Base-by-base conservation (phyloP, 2,329 filamentous ascomycete species). In the Phaeosphaeria sp. region DNA sequence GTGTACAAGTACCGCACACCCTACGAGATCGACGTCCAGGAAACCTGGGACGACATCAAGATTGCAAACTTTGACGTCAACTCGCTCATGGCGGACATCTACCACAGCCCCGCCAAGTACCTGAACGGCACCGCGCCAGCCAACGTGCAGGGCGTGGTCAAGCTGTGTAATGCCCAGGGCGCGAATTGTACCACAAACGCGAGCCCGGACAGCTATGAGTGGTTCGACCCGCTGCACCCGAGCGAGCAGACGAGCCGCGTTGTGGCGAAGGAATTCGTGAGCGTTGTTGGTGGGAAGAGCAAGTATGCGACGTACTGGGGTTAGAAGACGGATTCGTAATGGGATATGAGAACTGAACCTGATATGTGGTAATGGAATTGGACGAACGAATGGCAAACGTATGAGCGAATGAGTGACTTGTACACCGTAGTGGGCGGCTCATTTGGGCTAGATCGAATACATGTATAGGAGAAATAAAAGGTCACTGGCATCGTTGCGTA, bases 171-270 rank as follows among this genome's bases (percentile, higher is more conserved):
- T 56, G 52, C 71, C 2, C 72, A 65, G 9, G 76, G 78, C 4
- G 62, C 61, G 6, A 72, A 79, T 49, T 84, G 83, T 62, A 67
- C 63, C 11, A 41, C 50, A 25, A 51, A 59, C 33, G 17, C 47
- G n/a, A 72, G 67, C 21, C 67, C 66, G 33, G 85, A 89, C 63
- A 87, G 84, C 46, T 93, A 85, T 72, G 64, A 92, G 72, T 93
- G 90, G 89, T 90, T 83, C 66, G 90, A 94, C 75, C 85, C 88
- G 70, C 73, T 93, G 70, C 91, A 94, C 78, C 89, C 90, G 0
- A 88, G 87, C 27, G 83, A 87, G 75, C 85, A 86, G 75, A 84
- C 88, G 7, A 83, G 86, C 75, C 78, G 84, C 67, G 78, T 83
- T 44, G 81, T 89, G 50, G 87, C 85, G 18, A 77, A 76, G 57